phyloP scores from a whole-genome alignment of 1,139 yeast genomes.

The Diutina ranongensis region DNA sequence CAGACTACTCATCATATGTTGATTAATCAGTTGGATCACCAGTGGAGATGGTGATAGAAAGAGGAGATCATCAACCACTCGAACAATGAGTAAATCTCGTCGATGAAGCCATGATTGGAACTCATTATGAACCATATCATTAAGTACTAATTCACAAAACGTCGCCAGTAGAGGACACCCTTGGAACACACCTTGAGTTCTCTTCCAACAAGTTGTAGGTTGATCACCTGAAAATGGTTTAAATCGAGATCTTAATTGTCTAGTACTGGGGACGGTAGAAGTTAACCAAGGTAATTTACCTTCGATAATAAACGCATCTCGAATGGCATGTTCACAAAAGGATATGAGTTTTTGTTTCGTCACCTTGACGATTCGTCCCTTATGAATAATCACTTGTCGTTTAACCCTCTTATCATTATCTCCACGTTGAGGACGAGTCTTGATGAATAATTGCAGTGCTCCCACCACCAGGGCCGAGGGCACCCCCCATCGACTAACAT shows the following conservation, averaged over 20 bases:
- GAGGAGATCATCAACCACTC: not conserved
- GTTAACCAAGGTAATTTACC: not conserved
- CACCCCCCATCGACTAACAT: not conserved
- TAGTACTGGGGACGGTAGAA: no score
- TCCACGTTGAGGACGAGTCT: not conserved
- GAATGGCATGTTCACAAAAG: constrained; percentile 15
- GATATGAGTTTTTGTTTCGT: constrained; percentile 16
- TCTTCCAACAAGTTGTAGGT: constrained; percentile 9
- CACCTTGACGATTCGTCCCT: constrained; percentile 16
- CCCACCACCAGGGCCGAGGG: not conserved
- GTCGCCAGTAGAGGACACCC: constrained; percentile 73
- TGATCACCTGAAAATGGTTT: no score
- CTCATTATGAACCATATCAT: constrained; percentile 40
- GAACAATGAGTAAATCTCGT: not conserved
- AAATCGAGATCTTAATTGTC: no score
- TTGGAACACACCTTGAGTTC: constrained; percentile 72
- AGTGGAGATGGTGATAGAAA: not conserved
- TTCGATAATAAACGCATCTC: constrained; percentile 9
- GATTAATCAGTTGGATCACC: not conserved
- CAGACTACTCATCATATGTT: not conserved
- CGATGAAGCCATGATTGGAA: constrained; percentile 11
- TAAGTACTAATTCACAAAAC: constrained; percentile 67
- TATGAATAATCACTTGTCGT: constrained; percentile 5
- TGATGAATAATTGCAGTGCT: not conserved
- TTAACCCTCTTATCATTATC: not conserved